Percentiles rank a stretch among this genome's conserved stretches.
These are phyloP conservation scores for Cyberlindnera maritima DNA, from an alignment of 805 yeast species.

Conservation along the genomic window DNA sequence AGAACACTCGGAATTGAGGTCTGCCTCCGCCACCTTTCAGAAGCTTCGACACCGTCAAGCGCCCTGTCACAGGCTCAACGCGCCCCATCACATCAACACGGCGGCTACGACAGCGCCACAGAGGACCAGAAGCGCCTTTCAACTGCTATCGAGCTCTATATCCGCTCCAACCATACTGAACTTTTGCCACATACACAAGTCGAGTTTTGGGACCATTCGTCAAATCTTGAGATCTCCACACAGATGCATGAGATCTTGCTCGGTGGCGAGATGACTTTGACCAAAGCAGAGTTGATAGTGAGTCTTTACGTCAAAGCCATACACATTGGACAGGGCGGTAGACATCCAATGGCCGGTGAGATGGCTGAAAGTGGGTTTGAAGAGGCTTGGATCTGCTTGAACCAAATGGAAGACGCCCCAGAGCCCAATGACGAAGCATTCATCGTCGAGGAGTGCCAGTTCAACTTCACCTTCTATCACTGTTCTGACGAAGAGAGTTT, in stretches of 20 bases:
- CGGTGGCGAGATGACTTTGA: slow-evolving; percentile 5
- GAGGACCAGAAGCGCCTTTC: background rate
- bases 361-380: background rate
- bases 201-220: background rate
- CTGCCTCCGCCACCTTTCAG: no score
- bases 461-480: no score
- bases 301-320: slow-evolving; percentile 10
- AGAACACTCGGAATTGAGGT: no score
- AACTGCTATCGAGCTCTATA: slow-evolving; percentile 1
- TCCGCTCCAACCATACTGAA: slow-evolving; percentile 2
- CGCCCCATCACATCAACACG: background rate
- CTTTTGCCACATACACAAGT: slow-evolving; percentile 1
- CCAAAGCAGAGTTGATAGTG: slow-evolving; percentile 18
- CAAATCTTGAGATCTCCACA: slow-evolving; percentile 6
- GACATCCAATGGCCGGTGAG: background rate
- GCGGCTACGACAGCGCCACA: background rate
- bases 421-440: no score
- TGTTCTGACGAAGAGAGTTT: no score
- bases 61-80: no score
- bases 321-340: slow-evolving; percentile 5
- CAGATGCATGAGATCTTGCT: slow-evolving; percentile 9
- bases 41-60: no score
- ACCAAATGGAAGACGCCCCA: no score
- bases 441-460: no score
- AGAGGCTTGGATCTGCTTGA: no score